Percentiles rank a stretch among this genome's conserved stretches.
These are phyloP conservation scores for Trichomonascaceae sp. DNA, from an alignment of 1,139 yeast genomes.

Conservation along the genomic window DNA sequence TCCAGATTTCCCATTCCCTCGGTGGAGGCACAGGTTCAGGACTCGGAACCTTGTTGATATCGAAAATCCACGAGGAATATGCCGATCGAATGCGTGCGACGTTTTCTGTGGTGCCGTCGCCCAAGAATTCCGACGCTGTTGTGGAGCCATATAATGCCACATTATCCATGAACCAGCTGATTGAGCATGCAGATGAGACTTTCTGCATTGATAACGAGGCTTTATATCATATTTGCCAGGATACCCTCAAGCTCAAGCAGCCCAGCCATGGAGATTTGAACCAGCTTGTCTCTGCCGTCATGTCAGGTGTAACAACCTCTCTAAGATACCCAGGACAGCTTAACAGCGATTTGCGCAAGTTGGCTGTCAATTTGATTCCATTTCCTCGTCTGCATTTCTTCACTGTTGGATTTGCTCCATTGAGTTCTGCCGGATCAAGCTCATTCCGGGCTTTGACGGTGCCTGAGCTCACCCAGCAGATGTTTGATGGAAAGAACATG, in stretches of 20 bases:
- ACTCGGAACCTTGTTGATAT: conserved; percentile 80
- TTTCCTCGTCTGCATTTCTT: conserved; percentile 93
- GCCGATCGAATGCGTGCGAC: conserved; percentile 97
- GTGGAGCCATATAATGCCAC: conserved; percentile 94
- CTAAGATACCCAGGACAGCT: conserved; percentile 92
- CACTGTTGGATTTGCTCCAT: conserved; percentile 92
- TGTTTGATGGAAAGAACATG: conserved; percentile 88
- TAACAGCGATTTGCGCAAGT: conserved; percentile 83
- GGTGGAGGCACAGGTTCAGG: conserved; percentile 99
- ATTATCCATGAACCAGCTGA: conserved; percentile 84
- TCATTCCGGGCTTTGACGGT: conserved; percentile 80
- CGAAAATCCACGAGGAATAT: conserved; percentile 79
- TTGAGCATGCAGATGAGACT: conserved; percentile 85
- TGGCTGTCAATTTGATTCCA: conserved; percentile 89
- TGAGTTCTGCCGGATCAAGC: conserved; percentile 65
- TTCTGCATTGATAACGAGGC: conserved; percentile 96
- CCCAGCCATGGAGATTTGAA: conserved; percentile 77
- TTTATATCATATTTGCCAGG: conserved; percentile 79
- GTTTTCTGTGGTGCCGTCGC: conserved; percentile 87
- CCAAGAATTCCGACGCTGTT: conserved; percentile 86
- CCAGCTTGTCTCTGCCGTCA: conserved; percentile 76
- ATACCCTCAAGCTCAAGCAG: conserved; percentile 70
- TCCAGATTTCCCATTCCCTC: conserved; percentile 86
- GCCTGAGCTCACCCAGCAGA: conserved; percentile 87
- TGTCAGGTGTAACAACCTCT: conserved; percentile 88